Evolutionary conservation across 768 basidiomycete genomes (phyloP).

Genomic region (Hericium erinaceus): DNA sequence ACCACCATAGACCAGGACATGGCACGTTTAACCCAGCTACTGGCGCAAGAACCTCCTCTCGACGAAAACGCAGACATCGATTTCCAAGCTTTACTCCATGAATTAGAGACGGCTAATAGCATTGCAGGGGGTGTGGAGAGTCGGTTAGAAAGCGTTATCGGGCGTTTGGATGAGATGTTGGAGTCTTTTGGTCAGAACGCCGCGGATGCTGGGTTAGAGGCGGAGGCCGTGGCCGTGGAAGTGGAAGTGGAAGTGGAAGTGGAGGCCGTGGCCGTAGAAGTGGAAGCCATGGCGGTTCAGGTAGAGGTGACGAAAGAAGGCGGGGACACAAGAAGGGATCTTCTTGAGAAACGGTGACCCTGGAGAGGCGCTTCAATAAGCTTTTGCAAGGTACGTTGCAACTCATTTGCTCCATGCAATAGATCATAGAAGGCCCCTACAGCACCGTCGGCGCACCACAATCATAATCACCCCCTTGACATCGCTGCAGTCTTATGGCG

Average conservation of each 20-base stretch:
- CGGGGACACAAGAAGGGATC: no score
- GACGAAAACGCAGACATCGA: constrained; percentile 30
- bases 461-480: no score
- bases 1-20: constrained; percentile 22
- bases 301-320: no score
- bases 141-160: constrained; percentile 52
- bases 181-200: constrained; percentile 23
- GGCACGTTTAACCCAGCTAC: constrained; percentile 22
- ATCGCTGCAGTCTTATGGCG: no score
- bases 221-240: constrained; percentile 3
- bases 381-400: no score
- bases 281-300: neutral
- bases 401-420: no score
- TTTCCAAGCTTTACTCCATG: constrained; percentile 42
- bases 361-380: no score
- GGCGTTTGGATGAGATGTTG: constrained; percentile 47
- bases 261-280: constrained; percentile 1
- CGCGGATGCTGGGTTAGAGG: neutral
- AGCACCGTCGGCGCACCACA: no score
- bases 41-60: neutral
- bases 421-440: no score
- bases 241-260: constrained; percentile 1
- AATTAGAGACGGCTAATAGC: constrained; percentile 47
- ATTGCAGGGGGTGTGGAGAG: constrained; percentile 54
- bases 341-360: no score